A percentile compares a stretch with the other conserved stretches of the same genome.
Conservation (phyloP, 1,139 yeast species). For the Pichia sp. region DNA sequence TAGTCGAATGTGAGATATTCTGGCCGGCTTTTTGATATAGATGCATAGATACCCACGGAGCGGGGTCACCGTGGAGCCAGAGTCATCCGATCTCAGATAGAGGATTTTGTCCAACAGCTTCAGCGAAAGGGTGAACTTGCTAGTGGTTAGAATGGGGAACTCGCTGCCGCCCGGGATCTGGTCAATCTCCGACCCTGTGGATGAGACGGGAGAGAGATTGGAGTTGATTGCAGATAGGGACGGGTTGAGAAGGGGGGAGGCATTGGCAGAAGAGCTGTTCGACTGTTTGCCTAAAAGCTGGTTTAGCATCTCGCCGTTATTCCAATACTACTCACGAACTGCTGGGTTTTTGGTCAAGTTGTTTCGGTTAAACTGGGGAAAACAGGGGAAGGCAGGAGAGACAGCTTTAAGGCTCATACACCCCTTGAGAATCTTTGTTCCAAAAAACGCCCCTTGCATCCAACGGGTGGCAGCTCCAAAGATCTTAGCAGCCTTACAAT, state of each 20-base stretch:
- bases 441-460: background rate
- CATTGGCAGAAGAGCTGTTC: background rate
- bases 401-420: no score
- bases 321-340: no score
- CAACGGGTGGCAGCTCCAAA: no score
- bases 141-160: conserved; percentile 6
- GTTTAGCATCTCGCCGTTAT: background rate
- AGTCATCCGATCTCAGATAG: conserved; percentile 13
- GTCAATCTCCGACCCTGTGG: conserved; percentile 8
- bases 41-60: conserved; percentile 23
- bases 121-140: conserved; percentile 9
- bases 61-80: conserved; percentile 17
- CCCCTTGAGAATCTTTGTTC: no score
- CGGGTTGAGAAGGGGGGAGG: background rate
- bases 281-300: conserved; percentile 1
- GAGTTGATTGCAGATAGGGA: conserved; percentile 5
- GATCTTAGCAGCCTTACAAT: no score
- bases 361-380: no score
- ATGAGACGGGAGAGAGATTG: conserved; percentile 1
- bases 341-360: no score
- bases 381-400: no score
- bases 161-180: conserved; percentile 15
- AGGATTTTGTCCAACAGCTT: conserved; percentile 16
- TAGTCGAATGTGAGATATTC: conserved; percentile 12
- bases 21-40: conserved; percentile 16